Conservation (phyloP, 1,139 yeast species). For the Diutina sp. region DNA sequence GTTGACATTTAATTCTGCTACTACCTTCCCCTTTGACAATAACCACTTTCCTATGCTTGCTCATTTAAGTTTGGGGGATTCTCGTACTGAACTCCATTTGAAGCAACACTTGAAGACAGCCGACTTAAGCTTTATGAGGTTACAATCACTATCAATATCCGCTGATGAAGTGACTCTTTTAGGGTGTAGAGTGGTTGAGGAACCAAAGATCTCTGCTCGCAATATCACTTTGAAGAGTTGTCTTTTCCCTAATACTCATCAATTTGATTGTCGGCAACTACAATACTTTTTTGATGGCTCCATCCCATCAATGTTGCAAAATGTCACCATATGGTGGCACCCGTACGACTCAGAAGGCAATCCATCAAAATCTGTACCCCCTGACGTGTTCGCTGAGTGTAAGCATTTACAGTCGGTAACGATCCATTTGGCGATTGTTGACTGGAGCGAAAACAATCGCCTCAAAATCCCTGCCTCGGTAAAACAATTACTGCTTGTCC, state of each 20-base stretch:
- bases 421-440: not conserved
- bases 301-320: not conserved
- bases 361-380: not conserved
- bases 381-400: not conserved
- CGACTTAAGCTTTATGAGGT: not conserved
- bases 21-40: not conserved
- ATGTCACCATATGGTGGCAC: not conserved
- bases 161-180: not conserved
- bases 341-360: not conserved
- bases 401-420: not conserved
- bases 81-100: not conserved
- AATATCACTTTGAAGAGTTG: not conserved
- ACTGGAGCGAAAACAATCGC: not conserved
- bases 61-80: not conserved
- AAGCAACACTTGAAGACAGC: not conserved
- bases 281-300: not conserved
- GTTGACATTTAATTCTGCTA: not conserved
- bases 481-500: not conserved
- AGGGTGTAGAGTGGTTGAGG: not conserved
- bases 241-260: not conserved
- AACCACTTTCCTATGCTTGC: not conserved
- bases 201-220: not conserved
- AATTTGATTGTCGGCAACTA: not conserved
- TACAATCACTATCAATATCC: not conserved
- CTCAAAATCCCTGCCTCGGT: not conserved